Percentiles rank a stretch among this genome's conserved stretches.
These are phyloP conservation scores for Globisporangium cystogenes DNA, from an alignment of 352 stramenopile species.

Conservation along the genomic window DNA sequence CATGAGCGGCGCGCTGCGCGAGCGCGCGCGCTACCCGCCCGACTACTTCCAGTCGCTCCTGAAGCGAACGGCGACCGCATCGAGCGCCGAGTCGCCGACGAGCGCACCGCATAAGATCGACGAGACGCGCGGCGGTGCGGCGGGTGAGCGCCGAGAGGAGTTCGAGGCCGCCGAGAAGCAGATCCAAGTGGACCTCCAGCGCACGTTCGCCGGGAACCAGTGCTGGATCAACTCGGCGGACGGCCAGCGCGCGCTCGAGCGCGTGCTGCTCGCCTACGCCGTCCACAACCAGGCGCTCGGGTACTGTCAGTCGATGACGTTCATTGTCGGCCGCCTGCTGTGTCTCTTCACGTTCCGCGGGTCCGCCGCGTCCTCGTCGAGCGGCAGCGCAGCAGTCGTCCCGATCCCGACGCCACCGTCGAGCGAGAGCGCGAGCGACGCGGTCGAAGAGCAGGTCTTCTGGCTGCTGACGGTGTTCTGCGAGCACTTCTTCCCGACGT, in stretches of 20 bases:
- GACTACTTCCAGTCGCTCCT: conserved; percentile 34
- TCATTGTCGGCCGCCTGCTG: conserved; percentile 72
- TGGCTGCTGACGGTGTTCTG: conserved; percentile 54
- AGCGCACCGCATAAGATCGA: neutral
- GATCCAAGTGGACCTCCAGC: conserved; percentile 60
- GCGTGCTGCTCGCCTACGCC: conserved; percentile 76
- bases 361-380: neutral
- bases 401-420: too few species aligned
- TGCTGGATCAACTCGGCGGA: conserved; percentile 50
- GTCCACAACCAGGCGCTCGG: conserved; percentile 71
- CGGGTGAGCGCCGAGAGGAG: conserved; percentile 3
- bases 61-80: conserved; percentile 5
- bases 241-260: conserved; percentile 42
- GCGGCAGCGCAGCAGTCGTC: neutral
- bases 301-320: conserved; percentile 91
- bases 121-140: conserved; percentile 4
- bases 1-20: conserved; percentile 31
- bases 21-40: conserved; percentile 11
- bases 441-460: conserved; percentile 44
- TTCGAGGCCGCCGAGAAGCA: conserved; percentile 43
- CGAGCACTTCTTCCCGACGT: conserved; percentile 50
- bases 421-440: too few species aligned
- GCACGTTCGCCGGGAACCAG: conserved; percentile 61
- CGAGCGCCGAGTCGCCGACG: neutral
- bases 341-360: conserved; percentile 34